These are phyloP conservation scores for Streptanthus diversifolius DNA, from an alignment of 345 rosid genomes.

Conservation along the genomic window DNA sequence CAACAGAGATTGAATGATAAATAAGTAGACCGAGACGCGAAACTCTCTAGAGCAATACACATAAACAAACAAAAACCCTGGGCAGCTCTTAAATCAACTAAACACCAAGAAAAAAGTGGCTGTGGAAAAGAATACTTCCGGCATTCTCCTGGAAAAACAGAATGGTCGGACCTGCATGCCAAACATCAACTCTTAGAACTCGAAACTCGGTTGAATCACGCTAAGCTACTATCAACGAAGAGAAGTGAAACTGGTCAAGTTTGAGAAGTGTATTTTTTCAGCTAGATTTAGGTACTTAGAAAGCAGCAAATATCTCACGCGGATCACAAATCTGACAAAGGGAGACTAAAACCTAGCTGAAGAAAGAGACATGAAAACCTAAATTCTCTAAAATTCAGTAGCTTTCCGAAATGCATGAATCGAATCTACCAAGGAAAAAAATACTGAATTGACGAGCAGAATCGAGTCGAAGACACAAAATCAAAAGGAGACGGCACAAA, in stretches of 20 bases:
- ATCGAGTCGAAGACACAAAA: no score
- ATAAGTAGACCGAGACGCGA: background rate
- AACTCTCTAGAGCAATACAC: background rate
- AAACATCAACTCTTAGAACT: conserved; percentile 14
- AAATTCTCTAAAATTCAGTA: conserved; percentile 2
- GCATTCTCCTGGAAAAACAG: conserved; percentile 99
- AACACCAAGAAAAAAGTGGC: background rate
- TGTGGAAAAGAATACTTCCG: conserved; percentile 86
- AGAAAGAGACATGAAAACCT: conserved; percentile 1
- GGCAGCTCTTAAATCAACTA: background rate
- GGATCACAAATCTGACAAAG: conserved; percentile 3
- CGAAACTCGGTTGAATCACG: background rate
- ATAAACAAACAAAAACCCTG: background rate
- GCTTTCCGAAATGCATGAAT: conserved; percentile 19
- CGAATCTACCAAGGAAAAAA: conserved; percentile 10
- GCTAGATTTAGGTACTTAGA: background rate
- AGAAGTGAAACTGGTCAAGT: background rate
- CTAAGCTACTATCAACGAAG: conserved; percentile 2
- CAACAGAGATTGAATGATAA: background rate
- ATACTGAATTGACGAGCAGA: background rate
- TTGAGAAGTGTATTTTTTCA: background rate
- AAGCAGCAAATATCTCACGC: background rate
- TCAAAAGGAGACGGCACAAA: no score
- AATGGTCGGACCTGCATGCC: conserved; percentile 89
- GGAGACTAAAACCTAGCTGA: conserved; percentile 1